Evolutionary conservation across 2,329 filamentous ascomycete species (phyloP), one percentile per base, ranked within the genome.

Genomic region (Ustilaginoidea virens): DNA sequence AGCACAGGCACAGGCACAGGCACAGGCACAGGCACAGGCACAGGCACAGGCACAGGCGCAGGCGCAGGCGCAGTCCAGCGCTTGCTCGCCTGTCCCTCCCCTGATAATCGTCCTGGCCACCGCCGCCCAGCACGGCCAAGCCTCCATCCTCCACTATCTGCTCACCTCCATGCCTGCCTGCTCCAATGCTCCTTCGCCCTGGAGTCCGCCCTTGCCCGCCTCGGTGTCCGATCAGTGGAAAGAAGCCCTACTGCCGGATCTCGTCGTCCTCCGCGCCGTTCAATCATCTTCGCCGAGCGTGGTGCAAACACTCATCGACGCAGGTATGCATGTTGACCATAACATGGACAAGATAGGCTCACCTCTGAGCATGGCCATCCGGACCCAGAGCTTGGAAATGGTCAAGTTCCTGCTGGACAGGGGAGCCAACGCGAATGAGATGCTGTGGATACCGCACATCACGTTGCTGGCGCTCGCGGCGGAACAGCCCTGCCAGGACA

Each of bases 91-190:
- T 14, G n/a, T 29, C 17, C 21, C 28, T 4, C 28, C 28, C 14
- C 22, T 29, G 15, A 24, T 14, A 4, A 12, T 20, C 9, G 22
- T 30, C 21, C 28, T 30, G 6, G 28, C 28, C 5, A 28, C 27
- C n/a, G 27, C 27, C 14, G 27, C 27, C 5, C 17, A 28, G 18
- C 17, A 28, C 18, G 27, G 27, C 4, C 27, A 28, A 3, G 27
- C 27, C 27, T 12, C 17, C 27, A 17, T 28, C 12, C 21, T 29
- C 9, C 20, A 17, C 28, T 29, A 29, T 23, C 28, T 29, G 5
- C 12, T 29, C 9, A 15, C 15, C 11, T 3, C 21, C 28, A 7
- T 29, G 8, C 21, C 28, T n/a, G 28, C 28, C 28, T 29, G 20
- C 21, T 17, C 15, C 21, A 15, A 14, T n/a, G 21, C 21, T n/a